Evolutionary conservation across 75 land plant species (phyloP), one percentile per base, ranked within the genome.

Genomic region (Isoetes taiwanensis): DNA sequence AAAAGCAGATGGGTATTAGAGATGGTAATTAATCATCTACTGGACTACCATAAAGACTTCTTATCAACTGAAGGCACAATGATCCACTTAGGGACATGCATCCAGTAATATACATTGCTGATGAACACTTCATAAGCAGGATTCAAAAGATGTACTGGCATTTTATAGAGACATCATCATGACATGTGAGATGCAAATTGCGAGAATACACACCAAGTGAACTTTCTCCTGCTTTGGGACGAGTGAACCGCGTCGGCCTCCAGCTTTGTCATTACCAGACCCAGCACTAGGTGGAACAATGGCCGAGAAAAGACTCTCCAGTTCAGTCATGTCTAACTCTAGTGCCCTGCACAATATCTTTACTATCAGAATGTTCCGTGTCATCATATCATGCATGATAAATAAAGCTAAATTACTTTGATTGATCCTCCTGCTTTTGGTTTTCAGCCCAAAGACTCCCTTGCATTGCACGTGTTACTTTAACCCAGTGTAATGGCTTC

Each of bases 381-480:
- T n/a, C n/a, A n/a, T n/a, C n/a, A n/a, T n/a, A n/a, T n/a, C n/a
- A n/a, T n/a, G n/a, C n/a, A n/a, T n/a, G 10, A n/a, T 27, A 55
- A 6, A 55, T 5, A 27, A 4, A 27, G 28, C 3, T 26, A 37
- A 37, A 20, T 58, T 77, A 93, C 95, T 71, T 77, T 40, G 70
- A 54, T 41, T 67, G 65, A 33, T 86, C 93, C 58, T 82, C 85
- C 37, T 70, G 41, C 54, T 78, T 89, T 40, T 88, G 96, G 25
- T 82, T 42, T 31, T 94, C 99, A 0, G 99, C 99, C 99, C 99
- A 94, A 35, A 94, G 54, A 61, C 96, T 94, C 24, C 99, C 99
- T 59, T 90, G 86, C 74, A 85, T 72, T 34, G 86, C 99, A 55
- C 99, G 88, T 42, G 96, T 88, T 20, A 93, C 80, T 71, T 88